Conservation (phyloP, 164 flowering plant species). For the Chloranthus sessilifolius region DNA sequence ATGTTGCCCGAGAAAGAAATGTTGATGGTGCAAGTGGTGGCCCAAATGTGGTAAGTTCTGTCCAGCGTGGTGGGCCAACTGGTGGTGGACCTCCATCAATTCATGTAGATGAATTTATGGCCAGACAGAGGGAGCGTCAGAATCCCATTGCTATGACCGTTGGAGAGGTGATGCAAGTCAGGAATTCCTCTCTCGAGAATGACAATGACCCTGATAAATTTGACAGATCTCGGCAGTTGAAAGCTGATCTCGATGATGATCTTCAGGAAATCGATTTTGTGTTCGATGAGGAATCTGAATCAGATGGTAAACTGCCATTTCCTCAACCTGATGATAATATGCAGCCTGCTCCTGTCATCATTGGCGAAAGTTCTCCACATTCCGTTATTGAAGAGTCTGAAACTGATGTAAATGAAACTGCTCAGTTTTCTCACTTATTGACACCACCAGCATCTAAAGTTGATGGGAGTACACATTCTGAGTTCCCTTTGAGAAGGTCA, state of each 20-base stretch:
- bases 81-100: constrained; percentile 98
- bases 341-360: constrained; percentile 47
- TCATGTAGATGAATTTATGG: constrained; percentile 98
- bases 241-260: constrained; percentile 93
- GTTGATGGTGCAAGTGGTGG: constrained; percentile 49
- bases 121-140: constrained; percentile 90
- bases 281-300: constrained; percentile 87
- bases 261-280: constrained; percentile 93
- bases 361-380: constrained; percentile 65
- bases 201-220: constrained; percentile 37
- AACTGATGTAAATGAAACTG: constrained; percentile 47
- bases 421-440: constrained; percentile 43
- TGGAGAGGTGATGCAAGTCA: constrained; percentile 42
- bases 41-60: constrained; percentile 55
- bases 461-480: constrained; percentile 61
- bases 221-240: constrained; percentile 52
- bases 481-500: constrained; percentile 66
- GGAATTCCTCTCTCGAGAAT: constrained; percentile 29
- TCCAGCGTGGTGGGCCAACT: constrained; percentile 68
- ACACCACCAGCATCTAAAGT: constrained; percentile 42
- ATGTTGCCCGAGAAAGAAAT: constrained; percentile 96
- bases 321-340: constrained; percentile 82
- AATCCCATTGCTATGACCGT: constrained; percentile 38
- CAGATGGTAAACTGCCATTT: constrained; percentile 85
- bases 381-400: constrained; percentile 86